phyloP scores from a whole-genome alignment of 2,329 filamentous ascomycete species.

The Bertia moriformis region DNA sequence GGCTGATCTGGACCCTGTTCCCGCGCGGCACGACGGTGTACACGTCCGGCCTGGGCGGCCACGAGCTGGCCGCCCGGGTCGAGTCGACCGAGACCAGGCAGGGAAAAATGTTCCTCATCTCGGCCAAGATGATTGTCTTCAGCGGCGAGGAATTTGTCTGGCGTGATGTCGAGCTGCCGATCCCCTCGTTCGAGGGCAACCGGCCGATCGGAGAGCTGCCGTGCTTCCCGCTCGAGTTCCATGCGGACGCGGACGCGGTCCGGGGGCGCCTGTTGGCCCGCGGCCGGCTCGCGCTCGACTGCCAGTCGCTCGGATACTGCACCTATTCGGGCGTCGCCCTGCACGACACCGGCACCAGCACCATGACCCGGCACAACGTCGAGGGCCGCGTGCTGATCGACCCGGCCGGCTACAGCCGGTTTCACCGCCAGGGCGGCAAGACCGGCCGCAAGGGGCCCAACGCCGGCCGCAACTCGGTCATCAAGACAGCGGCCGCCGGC shows the following conservation, averaged over 20 bases:
- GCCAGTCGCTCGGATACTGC: slow-evolving; percentile 23
- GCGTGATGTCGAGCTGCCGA: slow-evolving; percentile 15
- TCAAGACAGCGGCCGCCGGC: too few relatives aligned
- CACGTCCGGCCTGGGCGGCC: slow-evolving; percentile 19
- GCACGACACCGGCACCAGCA: slow-evolving; percentile 5
- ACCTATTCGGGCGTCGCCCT: slow-evolving; percentile 25
- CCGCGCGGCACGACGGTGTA: slow-evolving; percentile 21
- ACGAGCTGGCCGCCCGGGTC: slow-evolving; percentile 24
- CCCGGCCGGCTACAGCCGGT: slow-evolving; percentile 24
- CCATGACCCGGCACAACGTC: slow-evolving; percentile 18
- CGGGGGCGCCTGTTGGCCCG: slow-evolving; percentile 14
- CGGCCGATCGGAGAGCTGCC: slow-evolving; percentile 21
- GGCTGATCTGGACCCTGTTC: slow-evolving; percentile 27
- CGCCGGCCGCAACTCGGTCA: slow-evolving; percentile 8
- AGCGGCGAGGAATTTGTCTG: slow-evolving; percentile 25
- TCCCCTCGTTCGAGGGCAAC: slow-evolving; percentile 21
- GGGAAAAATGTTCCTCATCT: slow-evolving; percentile 10
- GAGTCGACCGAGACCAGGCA: slow-evolving; percentile 14
- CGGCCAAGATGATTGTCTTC: slow-evolving; percentile 19
- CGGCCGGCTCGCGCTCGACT: slow-evolving; percentile 23
- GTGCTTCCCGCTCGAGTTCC: slow-evolving; percentile 20
- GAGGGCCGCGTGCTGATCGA: slow-evolving; percentile 24
- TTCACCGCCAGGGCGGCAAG: slow-evolving; percentile 18
- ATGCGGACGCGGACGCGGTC: slow-evolving; percentile 13
- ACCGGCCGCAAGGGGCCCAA: slow-evolving; percentile 17